Conservation (phyloP, 1,139 yeast genomes). For the Hansenula lynferdii region DNA sequence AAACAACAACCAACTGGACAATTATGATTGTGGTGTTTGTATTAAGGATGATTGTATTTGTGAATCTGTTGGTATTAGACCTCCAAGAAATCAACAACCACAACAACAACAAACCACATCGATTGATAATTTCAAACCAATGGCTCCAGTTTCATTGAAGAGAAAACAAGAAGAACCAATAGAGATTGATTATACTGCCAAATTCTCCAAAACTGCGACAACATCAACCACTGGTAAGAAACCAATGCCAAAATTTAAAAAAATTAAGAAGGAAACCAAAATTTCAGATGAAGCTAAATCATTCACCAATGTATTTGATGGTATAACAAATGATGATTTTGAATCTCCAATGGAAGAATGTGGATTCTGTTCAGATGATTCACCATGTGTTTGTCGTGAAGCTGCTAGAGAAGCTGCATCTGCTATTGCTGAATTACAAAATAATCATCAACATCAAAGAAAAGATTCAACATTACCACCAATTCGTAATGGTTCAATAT, state of each 20-base stretch:
- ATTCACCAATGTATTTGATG: conserved; percentile 21
- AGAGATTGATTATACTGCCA: conserved; percentile 53
- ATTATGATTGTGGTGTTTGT: conserved; percentile 60
- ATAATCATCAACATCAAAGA: conserved; percentile 10
- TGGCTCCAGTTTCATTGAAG: conserved; percentile 55
- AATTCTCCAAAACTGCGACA: conserved; percentile 29
- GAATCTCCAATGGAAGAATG: conserved; percentile 68
- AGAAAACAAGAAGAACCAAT: conserved; percentile 25
- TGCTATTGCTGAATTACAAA: conserved; percentile 22
- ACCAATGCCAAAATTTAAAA: conserved; percentile 22
- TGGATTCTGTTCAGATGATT: conserved; percentile 90
- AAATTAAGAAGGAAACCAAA: conserved; percentile 10
- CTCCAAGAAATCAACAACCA: conserved; percentile 9
- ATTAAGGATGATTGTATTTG: conserved; percentile 67
- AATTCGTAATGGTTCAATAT: conserved; percentile 3
- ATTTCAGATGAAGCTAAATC: conserved; percentile 16
- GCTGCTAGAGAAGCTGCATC: conserved; percentile 52
- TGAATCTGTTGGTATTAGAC: conserved; percentile 56
- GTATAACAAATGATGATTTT: conserved; percentile 27
- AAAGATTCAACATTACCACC: conserved; percentile 20
- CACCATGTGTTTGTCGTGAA: conserved; percentile 90
- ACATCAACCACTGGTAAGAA: conserved; percentile 6
- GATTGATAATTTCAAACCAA: conserved; percentile 44
- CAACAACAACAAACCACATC: conserved; percentile 13
- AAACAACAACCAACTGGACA: conserved; percentile 5